phyloP scores from a whole-genome alignment of 1,284 basidiomycete genomes.

The Tilletia setariae region DNA sequence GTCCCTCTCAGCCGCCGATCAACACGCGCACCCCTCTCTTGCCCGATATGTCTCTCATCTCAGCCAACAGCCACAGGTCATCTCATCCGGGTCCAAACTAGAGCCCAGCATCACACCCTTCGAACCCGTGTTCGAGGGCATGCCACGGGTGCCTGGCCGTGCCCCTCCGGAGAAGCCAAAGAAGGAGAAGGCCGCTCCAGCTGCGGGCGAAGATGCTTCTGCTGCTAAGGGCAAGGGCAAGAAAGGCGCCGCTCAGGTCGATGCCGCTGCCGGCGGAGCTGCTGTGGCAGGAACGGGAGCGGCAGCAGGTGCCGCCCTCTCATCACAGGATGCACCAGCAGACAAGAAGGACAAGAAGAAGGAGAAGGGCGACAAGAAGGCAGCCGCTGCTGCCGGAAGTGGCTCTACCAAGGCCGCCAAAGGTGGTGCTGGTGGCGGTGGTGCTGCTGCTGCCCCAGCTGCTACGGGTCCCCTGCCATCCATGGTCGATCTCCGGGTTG shows the following conservation, averaged over 20 bases:
- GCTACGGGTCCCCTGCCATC: slow-evolving; percentile 36
- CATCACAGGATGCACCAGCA: slow-evolving; percentile 1
- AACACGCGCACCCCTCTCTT: slow-evolving; percentile 48
- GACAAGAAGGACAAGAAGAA: slow-evolving; percentile 39
- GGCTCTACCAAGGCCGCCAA: slow-evolving; percentile 27
- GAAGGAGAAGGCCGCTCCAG: slow-evolving; percentile 33
- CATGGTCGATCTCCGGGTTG: slow-evolving; percentile 51
- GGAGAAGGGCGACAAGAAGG: slow-evolving; percentile 40
- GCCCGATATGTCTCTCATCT: slow-evolving; percentile 52
- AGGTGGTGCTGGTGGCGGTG: slow-evolving; percentile 28
- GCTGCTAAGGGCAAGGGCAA: slow-evolving; percentile 28
- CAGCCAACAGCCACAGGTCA: slow-evolving; percentile 33
- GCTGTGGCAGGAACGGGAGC: background rate
- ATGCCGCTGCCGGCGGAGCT: too few relatives aligned
- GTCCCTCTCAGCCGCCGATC: slow-evolving; percentile 38
- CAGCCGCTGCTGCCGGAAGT: slow-evolving; percentile 23
- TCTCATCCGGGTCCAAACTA: slow-evolving; percentile 28
- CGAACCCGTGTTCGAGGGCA: slow-evolving; percentile 48
- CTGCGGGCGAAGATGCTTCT: slow-evolving; percentile 19
- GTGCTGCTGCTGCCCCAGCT: slow-evolving; percentile 16
- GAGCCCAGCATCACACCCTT: slow-evolving; percentile 38
- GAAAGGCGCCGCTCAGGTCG: slow-evolving; percentile 10
- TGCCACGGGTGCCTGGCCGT: slow-evolving; percentile 44
- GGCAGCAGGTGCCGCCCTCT: background rate
- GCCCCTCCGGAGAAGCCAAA: slow-evolving; percentile 35